These are phyloP conservation scores for Glycine latifolia DNA, from an alignment of 306 rosid species.

Conservation along the genomic window DNA sequence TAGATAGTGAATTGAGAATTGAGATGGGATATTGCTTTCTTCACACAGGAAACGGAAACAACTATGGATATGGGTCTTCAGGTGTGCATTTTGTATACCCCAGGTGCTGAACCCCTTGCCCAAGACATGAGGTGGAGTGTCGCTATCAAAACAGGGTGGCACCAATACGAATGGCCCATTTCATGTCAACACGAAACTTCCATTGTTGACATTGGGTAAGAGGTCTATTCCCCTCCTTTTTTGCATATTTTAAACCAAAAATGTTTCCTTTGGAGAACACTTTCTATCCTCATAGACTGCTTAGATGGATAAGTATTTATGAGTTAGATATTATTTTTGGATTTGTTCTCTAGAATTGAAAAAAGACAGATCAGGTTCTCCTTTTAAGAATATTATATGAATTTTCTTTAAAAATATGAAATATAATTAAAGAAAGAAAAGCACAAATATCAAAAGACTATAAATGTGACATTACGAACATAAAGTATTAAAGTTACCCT, in stretches of 20 bases:
- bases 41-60: background rate
- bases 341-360: background rate
- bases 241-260: conserved; percentile 5
- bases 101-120: too few relatives aligned
- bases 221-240: conserved; percentile 27
- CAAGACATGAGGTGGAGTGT: conserved; percentile 46
- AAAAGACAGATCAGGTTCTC: background rate
- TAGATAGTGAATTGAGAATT: too few relatives aligned
- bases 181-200: conserved; percentile 21
- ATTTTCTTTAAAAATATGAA: too few relatives aligned
- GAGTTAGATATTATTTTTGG: background rate
- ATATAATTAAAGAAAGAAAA: too few relatives aligned
- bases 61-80: conserved; percentile 27
- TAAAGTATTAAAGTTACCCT: too few relatives aligned
- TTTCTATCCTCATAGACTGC: background rate
- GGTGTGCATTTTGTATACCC: background rate
- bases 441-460: too few relatives aligned
- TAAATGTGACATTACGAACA: background rate
- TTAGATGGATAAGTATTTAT: background rate
- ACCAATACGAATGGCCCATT: conserved; percentile 27
- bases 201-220: conserved; percentile 4
- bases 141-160: conserved; percentile 35
- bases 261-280: too few relatives aligned
- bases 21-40: background rate
- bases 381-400: background rate